Evolutionary conservation across 225 moss, liverwort and hornwort genomes (phyloP).

Genomic region (Takakia lepidozioides): DNA sequence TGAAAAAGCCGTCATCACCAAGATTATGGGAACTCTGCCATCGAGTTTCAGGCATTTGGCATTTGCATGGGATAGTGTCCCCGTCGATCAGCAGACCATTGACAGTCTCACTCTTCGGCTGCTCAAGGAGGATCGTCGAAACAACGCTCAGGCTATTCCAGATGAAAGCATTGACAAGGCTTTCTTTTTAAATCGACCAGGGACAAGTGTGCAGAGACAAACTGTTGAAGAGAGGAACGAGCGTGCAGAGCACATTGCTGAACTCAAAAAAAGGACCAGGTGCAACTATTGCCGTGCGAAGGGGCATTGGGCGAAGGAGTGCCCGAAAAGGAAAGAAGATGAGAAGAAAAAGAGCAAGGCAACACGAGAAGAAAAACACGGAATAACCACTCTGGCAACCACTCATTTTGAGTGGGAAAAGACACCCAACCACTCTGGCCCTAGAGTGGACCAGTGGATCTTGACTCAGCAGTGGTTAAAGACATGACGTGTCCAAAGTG

Average conservation of each 20-base stretch:
- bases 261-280: not conserved
- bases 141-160: not conserved
- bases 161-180: not conserved
- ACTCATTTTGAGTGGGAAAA: too few species aligned
- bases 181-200: not conserved
- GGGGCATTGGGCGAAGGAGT: not conserved
- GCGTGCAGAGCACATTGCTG: not conserved
- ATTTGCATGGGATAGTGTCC: too few species aligned
- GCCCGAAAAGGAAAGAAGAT: not conserved
- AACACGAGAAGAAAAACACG: too few species aligned
- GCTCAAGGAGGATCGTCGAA: not conserved
- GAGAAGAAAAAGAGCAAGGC: not conserved
- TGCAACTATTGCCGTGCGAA: slow-evolving; percentile 1
- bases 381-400: too few species aligned
- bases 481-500: too few species aligned
- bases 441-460: too few species aligned
- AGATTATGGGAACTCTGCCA: not conserved
- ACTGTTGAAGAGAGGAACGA: not conserved
- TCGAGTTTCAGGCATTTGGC: not conserved
- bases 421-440: too few species aligned
- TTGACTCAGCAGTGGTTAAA: too few species aligned
- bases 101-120: not conserved
- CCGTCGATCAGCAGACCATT: too few species aligned
- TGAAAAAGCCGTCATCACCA: not conserved
- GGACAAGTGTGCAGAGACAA: not conserved